Base-by-base conservation (phyloP, 139 green algal species). In the Chlamydomonas schloesseri region DNA sequence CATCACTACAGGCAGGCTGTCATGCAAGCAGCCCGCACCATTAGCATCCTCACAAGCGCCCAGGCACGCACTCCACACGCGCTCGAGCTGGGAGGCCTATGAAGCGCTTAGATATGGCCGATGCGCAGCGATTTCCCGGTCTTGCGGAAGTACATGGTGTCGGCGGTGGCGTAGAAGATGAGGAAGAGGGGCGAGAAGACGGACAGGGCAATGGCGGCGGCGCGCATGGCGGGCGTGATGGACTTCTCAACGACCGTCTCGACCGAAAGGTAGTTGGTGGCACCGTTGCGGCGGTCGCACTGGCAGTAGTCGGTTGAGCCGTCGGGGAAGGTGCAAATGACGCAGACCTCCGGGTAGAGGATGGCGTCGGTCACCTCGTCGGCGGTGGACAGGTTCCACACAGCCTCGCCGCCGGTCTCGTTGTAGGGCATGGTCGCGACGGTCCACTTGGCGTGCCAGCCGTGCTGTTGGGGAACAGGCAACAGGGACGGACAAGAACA, bases 131-230 rank as follows among this genome's bases (percentile, higher is more conserved):
- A 64, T 17, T 26, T 23, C 29, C 79, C 79, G 15, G 65, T 76
- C 46, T 31, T 47, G 46, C 76, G 76, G 67, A 76, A 85, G 47
- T 85, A 85, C 65, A 76, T 31, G 20, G 21, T 34, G 50, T 85
- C 79, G 31, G 36, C 70, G 24, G 76, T 55, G 2, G 65, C 70
- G 73, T 83, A 90, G 29, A 68, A 4, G 33, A 88, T 83, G 10
- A 92, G 87, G 71, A 90, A 83, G 8, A 90, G n/a, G 14, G 82
- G 75, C 37, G 74, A 42, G 55, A 87, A 81, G 31, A 92, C 60
- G 28, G 81, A 84, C 47, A 92, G 33, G n/a, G 89, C 81, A 58
- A 90, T 92, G 64, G 89, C 81, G 17, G 82, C 85, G 36, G 74
- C 86, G 24, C 50, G 71, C 84, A 92, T 88, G 47, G 47, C 57